These are phyloP conservation scores for Salix dunnii DNA, from an alignment of 345 rosid genomes.

Conservation along the genomic window DNA sequence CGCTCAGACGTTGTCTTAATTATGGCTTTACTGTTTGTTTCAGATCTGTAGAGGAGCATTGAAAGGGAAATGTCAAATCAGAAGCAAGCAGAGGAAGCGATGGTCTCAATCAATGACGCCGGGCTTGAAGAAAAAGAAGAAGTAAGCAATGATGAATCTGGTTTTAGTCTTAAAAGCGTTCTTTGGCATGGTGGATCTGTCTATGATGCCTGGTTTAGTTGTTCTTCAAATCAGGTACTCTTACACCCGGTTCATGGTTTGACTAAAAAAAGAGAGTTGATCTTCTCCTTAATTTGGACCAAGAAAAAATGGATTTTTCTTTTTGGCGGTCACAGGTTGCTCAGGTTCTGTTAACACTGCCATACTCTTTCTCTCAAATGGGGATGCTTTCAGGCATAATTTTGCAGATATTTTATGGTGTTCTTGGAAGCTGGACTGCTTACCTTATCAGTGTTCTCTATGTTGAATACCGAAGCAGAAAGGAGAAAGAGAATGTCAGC, in stretches of 20 bases:
- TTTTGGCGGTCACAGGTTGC: conserved; percentile 59
- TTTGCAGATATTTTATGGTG: conserved; percentile 70
- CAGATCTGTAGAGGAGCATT: conserved; percentile 20
- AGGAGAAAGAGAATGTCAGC: conserved; percentile 74
- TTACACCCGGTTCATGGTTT: background rate
- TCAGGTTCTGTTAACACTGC: conserved; percentile 75
- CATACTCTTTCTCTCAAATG: conserved; percentile 88
- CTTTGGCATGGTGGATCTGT: conserved; percentile 89
- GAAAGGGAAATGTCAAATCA: conserved; percentile 34
- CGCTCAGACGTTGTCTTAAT: conserved; percentile 7
- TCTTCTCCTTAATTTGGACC: background rate
- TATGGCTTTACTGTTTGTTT: conserved; percentile 6
- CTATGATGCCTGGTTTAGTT: conserved; percentile 90
- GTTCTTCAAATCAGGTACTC: conserved; percentile 72
- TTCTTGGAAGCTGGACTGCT: conserved; percentile 88
- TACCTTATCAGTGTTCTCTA: conserved; percentile 80
- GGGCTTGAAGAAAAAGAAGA: conserved; percentile 29
- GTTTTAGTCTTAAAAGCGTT: conserved; percentile 43
- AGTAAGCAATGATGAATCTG: conserved; percentile 29
- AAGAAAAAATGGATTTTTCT: background rate
- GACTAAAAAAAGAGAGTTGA: background rate
- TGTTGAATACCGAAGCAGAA: conserved; percentile 68
- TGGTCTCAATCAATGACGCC: background rate
- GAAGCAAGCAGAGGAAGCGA: conserved; percentile 27
- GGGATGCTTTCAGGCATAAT: conserved; percentile 81